Evolutionary conservation across 2,329 filamentous ascomycete genomes (phyloP), one percentile per base, ranked within the genome.

Genomic region (Aspergillus brasiliensis): DNA sequence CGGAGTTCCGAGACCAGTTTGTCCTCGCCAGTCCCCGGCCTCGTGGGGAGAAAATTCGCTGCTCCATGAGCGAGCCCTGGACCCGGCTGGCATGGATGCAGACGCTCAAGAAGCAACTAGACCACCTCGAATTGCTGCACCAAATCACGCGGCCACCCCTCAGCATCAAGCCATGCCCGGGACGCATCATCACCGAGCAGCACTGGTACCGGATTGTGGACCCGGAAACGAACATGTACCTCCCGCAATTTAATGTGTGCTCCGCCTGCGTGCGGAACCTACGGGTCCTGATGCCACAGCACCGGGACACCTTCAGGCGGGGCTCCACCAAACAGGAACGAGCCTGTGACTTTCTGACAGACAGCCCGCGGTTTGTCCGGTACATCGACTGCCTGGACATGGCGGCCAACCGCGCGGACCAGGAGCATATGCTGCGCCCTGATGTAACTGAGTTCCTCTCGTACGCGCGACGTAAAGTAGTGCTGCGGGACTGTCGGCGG

Each of bases 1-100:
- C 91, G 0, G 81, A 85, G 19, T 96, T 91, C 71, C 82, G 86
- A 2, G 81, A 84, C 15, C 81, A 86, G 34, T 92, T 97, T 68
- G 79, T 87, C 10, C 82, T 83, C 3, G 85, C 86, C 37, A 82
- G 86, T 28, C 79, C 82, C 27, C 85, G 87, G 15, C 80, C 85
- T 4, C 78, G 82, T 2, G 83, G 85, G 13, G 80, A 82, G 42
- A 81, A 85, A 48, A 82, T 91, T 7, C 81, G 84, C 48, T 98
- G 94, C 77, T 89, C 92, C 64, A 91, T 97, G 75, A 91, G 91
- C 28, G 83, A 86, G 11, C 86, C 89, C 0, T 97, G 92, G 91
- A 89, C 91, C 68, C 87, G 91, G 27, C 86, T 97, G 40, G 92
- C 92, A 0, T 96, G 90, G 86, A 82, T 93, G 3, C 82, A 96